Conservation (phyloP, 352 stramenopile species). For the Globisporangium iwayamae region DNA sequence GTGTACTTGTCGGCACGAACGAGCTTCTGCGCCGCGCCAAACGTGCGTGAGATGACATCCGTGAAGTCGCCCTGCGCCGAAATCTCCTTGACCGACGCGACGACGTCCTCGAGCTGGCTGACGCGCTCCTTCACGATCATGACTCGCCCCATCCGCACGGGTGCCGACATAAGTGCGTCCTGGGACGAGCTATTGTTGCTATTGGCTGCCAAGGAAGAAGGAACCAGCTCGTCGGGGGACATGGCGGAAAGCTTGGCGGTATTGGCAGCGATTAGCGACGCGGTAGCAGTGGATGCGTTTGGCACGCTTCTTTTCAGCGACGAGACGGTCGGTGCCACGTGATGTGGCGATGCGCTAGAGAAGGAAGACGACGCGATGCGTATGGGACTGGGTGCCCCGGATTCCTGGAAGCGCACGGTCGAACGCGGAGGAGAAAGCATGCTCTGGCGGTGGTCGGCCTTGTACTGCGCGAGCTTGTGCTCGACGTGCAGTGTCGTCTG, state of each 20-base stretch:
- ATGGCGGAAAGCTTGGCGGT: constrained; percentile 1
- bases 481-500: constrained; percentile 40
- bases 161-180: background rate
- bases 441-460: constrained; percentile 42
- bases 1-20: constrained; percentile 64
- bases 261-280: background rate
- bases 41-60: constrained; percentile 47
- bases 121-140: constrained; percentile 43
- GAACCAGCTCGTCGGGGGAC: background rate
- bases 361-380: constrained; percentile 9
- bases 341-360: constrained; percentile 12
- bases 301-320: background rate
- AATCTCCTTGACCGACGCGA: constrained; percentile 53
- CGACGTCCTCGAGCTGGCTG: constrained; percentile 53
- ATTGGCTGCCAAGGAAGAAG: background rate
- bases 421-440: constrained; percentile 13
- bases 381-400: background rate
- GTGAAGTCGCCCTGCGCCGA: constrained; percentile 56
- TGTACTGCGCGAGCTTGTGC: constrained; percentile 42
- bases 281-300: background rate
- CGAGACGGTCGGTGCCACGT: background rate
- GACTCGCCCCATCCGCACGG: constrained; percentile 15
- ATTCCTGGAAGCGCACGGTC: constrained; percentile 3
- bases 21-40: constrained; percentile 48
- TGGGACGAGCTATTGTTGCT: background rate